phyloP scores from a whole-genome alignment of 495 filamentous ascomycete species.

The Lasiosphaeria ovina region DNA sequence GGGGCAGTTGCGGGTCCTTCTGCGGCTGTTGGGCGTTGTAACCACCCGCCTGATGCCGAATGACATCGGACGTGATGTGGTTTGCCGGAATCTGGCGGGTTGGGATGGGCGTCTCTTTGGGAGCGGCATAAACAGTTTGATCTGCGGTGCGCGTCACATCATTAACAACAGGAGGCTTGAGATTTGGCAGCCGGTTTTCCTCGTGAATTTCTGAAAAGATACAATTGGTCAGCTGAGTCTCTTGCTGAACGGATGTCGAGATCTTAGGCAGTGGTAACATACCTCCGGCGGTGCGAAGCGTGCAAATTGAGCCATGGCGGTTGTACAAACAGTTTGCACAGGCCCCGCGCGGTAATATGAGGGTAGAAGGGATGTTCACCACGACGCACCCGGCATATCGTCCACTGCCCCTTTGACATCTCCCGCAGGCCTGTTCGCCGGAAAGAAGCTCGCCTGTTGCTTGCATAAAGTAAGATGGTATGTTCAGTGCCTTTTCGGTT shows the following conservation, averaged over 20 bases:
- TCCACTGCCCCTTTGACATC: conserved; percentile 11
- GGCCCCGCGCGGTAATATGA: conserved; percentile 6
- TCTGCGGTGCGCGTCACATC: no score
- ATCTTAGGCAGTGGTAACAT: neutral
- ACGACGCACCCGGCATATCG: conserved; percentile 18
- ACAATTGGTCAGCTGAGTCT: no score
- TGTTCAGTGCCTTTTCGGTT: conserved; percentile 15
- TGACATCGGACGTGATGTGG: no score
- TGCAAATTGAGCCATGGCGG: conserved; percentile 19
- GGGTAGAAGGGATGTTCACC: neutral
- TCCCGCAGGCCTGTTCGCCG: conserved; percentile 8
- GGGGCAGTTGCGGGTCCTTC: no score
- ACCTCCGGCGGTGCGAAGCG: conserved; percentile 8
- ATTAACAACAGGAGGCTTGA: no score
- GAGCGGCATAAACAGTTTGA: no score
- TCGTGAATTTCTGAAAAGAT: no score
- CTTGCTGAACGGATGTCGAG: neutral
- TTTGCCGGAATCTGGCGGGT: no score
- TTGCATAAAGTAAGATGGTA: conserved; percentile 22
- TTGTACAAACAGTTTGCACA: conserved; percentile 29
- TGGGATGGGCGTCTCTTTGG: no score
- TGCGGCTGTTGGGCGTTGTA: no score
- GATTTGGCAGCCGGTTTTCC: no score
- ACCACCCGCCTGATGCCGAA: no score
- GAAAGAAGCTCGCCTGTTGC: conserved; percentile 16